Conservation (phyloP, 2,329 filamentous ascomycete species). For the Arthroderma sp. region DNA sequence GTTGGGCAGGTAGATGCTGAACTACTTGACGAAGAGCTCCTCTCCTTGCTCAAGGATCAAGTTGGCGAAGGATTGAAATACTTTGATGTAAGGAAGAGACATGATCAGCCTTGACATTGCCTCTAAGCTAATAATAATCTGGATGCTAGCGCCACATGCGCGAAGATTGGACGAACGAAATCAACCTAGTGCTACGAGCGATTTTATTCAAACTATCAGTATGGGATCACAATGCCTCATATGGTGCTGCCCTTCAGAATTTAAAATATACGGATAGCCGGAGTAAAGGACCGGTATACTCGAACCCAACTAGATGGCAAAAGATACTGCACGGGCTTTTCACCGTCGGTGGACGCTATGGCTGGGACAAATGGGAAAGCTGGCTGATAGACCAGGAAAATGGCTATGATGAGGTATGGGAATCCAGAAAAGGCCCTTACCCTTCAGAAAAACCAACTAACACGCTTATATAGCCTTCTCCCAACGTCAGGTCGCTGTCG, state of each 20-base stretch:
- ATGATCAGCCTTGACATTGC: background rate
- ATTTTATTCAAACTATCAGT: constrained; percentile 87
- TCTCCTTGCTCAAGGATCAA: constrained; percentile 73
- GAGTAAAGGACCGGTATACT: constrained; percentile 46
- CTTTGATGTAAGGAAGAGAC: constrained; percentile 46
- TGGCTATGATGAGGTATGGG: constrained; percentile 48
- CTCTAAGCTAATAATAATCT: constrained; percentile 4
- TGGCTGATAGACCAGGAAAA: constrained; percentile 68
- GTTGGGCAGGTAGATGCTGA: constrained; percentile 96
- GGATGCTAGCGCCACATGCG: constrained; percentile 45
- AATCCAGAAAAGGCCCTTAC: background rate
- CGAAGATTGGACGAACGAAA: constrained; percentile 80
- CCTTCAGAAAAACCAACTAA: background rate
- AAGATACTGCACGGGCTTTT: constrained; percentile 72
- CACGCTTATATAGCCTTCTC: constrained; percentile 25
- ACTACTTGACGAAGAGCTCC: constrained; percentile 80
- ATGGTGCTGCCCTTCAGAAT: constrained; percentile 86
- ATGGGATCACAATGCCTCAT: constrained; percentile 93
- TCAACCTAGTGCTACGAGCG: constrained; percentile 61
- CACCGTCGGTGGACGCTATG: constrained; percentile 77
- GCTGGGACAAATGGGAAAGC: constrained; percentile 83
- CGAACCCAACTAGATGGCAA: constrained; percentile 65
- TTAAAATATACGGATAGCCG: constrained; percentile 80
- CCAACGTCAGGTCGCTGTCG: constrained; percentile 45
- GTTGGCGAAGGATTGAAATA: constrained; percentile 81